Percentiles rank a stretch among this genome's conserved stretches.
phyloP scores from a whole-genome alignment of 1,284 basidiomycete species.

The Rhodofomes roseus region DNA sequence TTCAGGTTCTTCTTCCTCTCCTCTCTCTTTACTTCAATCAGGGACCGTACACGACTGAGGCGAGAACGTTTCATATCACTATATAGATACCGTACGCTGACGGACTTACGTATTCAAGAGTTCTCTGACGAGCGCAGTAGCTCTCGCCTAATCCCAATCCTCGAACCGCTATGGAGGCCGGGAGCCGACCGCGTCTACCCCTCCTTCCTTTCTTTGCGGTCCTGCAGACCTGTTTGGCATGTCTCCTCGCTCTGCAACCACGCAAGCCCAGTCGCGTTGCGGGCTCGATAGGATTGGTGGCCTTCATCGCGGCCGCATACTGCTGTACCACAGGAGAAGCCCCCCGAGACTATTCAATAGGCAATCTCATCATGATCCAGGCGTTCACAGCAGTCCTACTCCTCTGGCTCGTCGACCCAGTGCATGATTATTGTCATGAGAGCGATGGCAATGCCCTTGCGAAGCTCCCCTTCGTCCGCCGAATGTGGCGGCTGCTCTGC shows the following conservation, averaged over 20 bases:
- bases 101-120: neutral
- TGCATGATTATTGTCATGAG: slow-evolving; percentile 5
- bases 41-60: too few relatives aligned
- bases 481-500: slow-evolving; percentile 4
- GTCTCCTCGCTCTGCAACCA: neutral
- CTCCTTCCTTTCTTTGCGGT: neutral
- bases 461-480: neutral
- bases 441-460: neutral
- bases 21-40: too few relatives aligned
- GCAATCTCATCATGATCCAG: slow-evolving; percentile 1
- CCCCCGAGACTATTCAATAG: slow-evolving; percentile 1
- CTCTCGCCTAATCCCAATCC: neutral
- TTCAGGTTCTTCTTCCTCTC: too few relatives aligned
- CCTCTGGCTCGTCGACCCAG: slow-evolving; percentile 6
- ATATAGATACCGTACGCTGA: too few relatives aligned
- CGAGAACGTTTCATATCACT: too few relatives aligned
- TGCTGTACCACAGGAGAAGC: neutral
- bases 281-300: neutral
- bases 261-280: neutral
- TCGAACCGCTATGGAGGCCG: neutral
- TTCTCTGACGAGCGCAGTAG: neutral
- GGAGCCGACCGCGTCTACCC: neutral
- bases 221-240: neutral
- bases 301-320: neutral
- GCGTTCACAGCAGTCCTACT: slow-evolving; percentile 2